Evolutionary conservation across 257 asterid genomes (phyloP).

Genomic region (Gentiana straminea): DNA sequence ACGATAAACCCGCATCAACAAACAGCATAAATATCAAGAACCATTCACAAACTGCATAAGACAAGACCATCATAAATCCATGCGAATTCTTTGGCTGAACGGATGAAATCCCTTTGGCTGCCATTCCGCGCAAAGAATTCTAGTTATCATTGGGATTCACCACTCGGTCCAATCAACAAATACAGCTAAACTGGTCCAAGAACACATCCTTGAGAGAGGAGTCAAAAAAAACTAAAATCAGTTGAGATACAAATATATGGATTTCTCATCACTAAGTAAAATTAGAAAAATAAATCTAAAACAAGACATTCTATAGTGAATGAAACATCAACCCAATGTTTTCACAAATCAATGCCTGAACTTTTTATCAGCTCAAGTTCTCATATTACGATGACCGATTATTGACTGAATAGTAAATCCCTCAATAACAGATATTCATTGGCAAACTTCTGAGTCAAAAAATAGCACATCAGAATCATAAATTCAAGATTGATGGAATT

Average conservation of each 20-base stretch:
- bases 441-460: too few species aligned
- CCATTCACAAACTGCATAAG: constrained; percentile 89
- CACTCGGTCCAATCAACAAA: constrained; percentile 16
- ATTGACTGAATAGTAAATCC: too few species aligned
- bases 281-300: constrained; percentile 1
- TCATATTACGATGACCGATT: too few species aligned
- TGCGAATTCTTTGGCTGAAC: constrained; percentile 22
- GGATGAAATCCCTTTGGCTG: constrained; percentile 30
- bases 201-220: constrained; percentile 3
- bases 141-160: constrained; percentile 27
- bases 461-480: too few species aligned
- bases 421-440: too few species aligned
- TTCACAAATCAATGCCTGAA: too few species aligned
- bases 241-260: neutral
- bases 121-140: constrained; percentile 36
- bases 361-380: too few species aligned
- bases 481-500: too few species aligned
- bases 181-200: constrained; percentile 16
- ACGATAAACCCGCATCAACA: constrained; percentile 44
- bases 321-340: too few species aligned
- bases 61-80: constrained; percentile 47
- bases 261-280: constrained; percentile 2
- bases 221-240: constrained; percentile 2
- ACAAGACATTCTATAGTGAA: neutral
- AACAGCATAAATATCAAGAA: constrained; percentile 60